Base-by-base conservation (phyloP, 2,329 filamentous ascomycete genomes). In the Botryotinia globosa region DNA sequence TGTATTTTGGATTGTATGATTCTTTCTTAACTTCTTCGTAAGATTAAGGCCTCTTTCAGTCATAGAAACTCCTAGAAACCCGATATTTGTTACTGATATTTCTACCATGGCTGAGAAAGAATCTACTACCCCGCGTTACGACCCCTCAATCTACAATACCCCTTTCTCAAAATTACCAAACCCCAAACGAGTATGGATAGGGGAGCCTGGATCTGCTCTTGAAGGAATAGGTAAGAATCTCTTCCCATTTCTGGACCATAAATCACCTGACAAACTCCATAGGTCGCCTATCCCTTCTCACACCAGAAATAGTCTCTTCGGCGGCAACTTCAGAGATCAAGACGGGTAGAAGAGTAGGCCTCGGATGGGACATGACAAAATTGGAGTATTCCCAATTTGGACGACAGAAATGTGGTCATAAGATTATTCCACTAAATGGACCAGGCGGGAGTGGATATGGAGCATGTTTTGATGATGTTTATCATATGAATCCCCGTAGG, bases 361-460 rank as follows among this genome's bases (percentile, higher is more conserved):
- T 89, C 56, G 84, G 84, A 39, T 89, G 87, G 87, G 85, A 87
- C 37, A 78, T 89, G 74, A 85, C 83, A 32, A 88, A 89, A 76
- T 80, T 88, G 4, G 86, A 89, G 73, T 83, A 85, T 75, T 85
- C 87, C 1, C 85, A 86, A 74, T 85, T 88, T 75, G 84, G 84
- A 61, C 83, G 87, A 2, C 83, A 85, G 48, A 83, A 85, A 14
- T 85, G 84, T 68, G 80, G 85, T 45, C 87, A 88, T 75, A 83
- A 83, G 71, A 85, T 88, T 72, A 81, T 86, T 1, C 82, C 84
- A 18, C 73, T 87, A 25, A 79, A 87, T 14, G 82, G 82, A 16
- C 73, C 74, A 22, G 74, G 69, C 20, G 74, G 73, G 25, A 73
- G 37, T 66, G 76, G 76, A 7, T 67, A 70, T 32, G 83, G 85